A percentile compares a stretch with the other conserved stretches of the same genome.
Conservation (phyloP, 2,329 filamentous ascomycete genomes). For the Cladosporium sp. region DNA sequence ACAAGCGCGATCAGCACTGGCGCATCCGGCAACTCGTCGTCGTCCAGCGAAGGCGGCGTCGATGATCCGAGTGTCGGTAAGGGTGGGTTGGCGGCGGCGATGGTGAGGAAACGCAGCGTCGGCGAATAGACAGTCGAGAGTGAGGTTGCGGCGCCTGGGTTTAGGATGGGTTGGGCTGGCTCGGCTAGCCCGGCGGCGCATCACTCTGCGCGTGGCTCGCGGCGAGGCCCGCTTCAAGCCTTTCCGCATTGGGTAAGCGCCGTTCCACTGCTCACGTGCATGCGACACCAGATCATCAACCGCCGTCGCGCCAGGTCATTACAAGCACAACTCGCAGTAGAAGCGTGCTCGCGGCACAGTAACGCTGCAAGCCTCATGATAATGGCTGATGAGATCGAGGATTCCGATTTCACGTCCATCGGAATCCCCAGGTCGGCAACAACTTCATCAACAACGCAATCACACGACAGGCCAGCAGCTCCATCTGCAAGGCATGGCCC, state of each 20-base stretch:
- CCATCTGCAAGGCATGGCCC: slow-evolving; percentile 33
- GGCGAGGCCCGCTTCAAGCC: not conserved
- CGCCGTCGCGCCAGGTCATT: too few relatives aligned
- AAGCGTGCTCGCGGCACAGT: too few relatives aligned
- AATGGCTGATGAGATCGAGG: slow-evolving; percentile 45
- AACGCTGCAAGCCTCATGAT: not conserved
- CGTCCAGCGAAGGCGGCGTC: slow-evolving; percentile 12
- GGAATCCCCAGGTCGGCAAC: not conserved
- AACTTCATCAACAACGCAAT: not conserved
- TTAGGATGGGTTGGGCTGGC: slow-evolving; percentile 1
- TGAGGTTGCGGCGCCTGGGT: not conserved
- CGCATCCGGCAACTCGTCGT: slow-evolving; percentile 7
- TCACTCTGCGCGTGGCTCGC: not conserved
- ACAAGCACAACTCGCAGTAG: too few relatives aligned
- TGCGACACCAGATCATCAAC: not conserved
- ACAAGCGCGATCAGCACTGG: not conserved
- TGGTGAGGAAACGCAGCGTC: not conserved
- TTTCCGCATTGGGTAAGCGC: not conserved
- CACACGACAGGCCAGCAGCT: slow-evolving; percentile 2
- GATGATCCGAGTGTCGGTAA: not conserved
- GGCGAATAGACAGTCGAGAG: not conserved
- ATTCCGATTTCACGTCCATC: slow-evolving; percentile 26
- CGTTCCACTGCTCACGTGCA: not conserved
- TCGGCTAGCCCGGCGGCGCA: not conserved
- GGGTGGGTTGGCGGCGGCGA: not conserved